Conservation (phyloP, 495 filamentous ascomycete species). For the Talaromyces trachyspermus region DNA sequence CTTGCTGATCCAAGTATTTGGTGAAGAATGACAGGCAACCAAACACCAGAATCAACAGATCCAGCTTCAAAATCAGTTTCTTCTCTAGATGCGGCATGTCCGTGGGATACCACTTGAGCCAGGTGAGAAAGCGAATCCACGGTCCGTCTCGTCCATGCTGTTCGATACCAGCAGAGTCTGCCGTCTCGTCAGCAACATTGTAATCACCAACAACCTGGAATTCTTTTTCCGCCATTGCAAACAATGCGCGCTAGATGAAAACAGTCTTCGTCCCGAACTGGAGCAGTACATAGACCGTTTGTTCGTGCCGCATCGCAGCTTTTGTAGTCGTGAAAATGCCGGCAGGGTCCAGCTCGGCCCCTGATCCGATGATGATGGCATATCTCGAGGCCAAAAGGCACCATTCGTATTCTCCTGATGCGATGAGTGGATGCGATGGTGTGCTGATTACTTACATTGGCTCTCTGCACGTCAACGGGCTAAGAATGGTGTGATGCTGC, state of each 20-base stretch:
- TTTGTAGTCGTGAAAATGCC: neutral
- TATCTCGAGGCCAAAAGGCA: neutral
- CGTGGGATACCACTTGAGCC: conserved; percentile 21
- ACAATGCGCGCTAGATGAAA: neutral
- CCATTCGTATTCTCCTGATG: neutral
- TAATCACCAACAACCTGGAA: neutral
- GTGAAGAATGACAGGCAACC: conserved; percentile 25
- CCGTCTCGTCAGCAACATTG: neutral
- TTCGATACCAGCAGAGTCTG: neutral
- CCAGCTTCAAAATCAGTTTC: conserved; percentile 15
- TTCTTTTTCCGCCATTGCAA: neutral
- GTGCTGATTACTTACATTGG: neutral
- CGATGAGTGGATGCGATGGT: conserved; percentile 3
- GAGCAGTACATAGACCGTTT: too few species aligned
- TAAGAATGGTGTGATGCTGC: conserved; percentile 5
- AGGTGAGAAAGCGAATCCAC: conserved; percentile 22
- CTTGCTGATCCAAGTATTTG: conserved; percentile 28
- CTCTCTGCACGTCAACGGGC: conserved; percentile 1
- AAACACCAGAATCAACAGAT: conserved; percentile 12
- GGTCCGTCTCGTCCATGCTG: conserved; percentile 1
- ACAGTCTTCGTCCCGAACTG: neutral
- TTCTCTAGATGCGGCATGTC: conserved; percentile 21
- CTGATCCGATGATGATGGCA: neutral
- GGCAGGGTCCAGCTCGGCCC: neutral
- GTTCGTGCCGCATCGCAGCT: neutral